A percentile compares a stretch with the other conserved stretches of the same genome.
phyloP scores from a whole-genome alignment of 2,329 filamentous ascomycete species.

The Beauveria bassiana region DNA sequence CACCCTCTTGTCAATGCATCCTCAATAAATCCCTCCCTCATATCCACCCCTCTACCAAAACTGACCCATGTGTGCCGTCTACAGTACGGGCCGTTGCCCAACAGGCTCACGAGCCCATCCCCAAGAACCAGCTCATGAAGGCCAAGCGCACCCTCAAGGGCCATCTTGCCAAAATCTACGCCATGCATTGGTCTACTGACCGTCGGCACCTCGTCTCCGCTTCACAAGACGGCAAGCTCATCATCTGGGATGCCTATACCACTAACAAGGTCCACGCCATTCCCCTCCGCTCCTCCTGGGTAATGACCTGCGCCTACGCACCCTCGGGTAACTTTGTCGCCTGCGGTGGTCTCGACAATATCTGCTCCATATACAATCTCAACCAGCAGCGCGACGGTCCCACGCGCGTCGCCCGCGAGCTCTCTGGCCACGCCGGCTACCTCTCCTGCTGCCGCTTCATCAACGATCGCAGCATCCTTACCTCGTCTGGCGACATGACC shows the following conservation, averaged over 20 bases:
- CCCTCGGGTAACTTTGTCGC: conserved; percentile 97
- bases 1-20: neutral
- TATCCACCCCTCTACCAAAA: conserved; percentile 12
- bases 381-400: conserved; percentile 93
- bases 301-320: conserved; percentile 99
- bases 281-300: conserved; percentile 93
- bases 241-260: conserved; percentile 99
- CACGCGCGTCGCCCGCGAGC: conserved; percentile 87
- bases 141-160: conserved; percentile 94
- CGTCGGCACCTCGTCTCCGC: conserved; percentile 93
- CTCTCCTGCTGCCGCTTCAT: conserved; percentile 98
- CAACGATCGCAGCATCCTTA: conserved; percentile 95
- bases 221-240: conserved; percentile 97
- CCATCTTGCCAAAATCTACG: conserved; percentile 98
- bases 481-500: conserved; percentile 98
- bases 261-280: conserved; percentile 99
- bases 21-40: neutral
- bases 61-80: neutral
- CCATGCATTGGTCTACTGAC: conserved; percentile 99
- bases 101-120: conserved; percentile 85
- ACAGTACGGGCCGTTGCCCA: conserved; percentile 86
- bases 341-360: conserved; percentile 97
- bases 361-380: conserved; percentile 99
- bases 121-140: conserved; percentile 90
- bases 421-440: conserved; percentile 95